Base-by-base conservation (phyloP, 139 green algal genomes). In the Coccomyxa sp. region DNA sequence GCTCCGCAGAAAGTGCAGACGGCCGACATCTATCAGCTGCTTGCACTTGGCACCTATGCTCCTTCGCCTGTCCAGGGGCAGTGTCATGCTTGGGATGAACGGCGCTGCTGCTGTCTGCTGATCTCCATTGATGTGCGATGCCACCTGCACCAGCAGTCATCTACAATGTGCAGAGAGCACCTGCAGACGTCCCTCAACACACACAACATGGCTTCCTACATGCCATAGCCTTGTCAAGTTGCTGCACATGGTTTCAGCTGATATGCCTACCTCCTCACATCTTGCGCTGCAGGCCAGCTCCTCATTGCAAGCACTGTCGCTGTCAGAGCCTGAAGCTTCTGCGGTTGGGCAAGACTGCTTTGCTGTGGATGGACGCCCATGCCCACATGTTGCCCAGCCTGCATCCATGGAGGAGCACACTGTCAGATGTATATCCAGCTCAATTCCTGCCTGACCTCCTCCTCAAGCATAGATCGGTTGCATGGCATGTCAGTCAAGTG, bases 21-120 rank as follows among this genome's bases (percentile, higher is more conserved):
- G 81, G 2, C 83, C 91, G 8, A 44, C 55, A 76, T 96, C 92
- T 27, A 96, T 89, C 29, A 96, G 79, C 68, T 76, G 58, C 81
- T 96, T 96, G 85, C 88, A 93, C 64, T 82, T 82, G 35, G 50
- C 55, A 0, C 92, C 92, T 6, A 95, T 54, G 0, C 50, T 80
- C 35, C 92, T 89, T 8, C 88, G 79, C 58, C 77, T 35, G 31
- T 50, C 37, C 7, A 87, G 75, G 0, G 79, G 40, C 35, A 90
- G 40, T 35, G 33, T 24, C 40, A 44, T 44, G 34, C 70, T 44
- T 14, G 70, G 70, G 33, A 50, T 12, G 7, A 77, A 38, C 77
- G 37, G 18, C 38, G 27, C 31, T 14, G 24, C 41, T 73, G 64
- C 1, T 34, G 64, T 22, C 27, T 24, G 8, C 16, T 33, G 10